These are phyloP conservation scores for Cryoendolithus antarcticus DNA, from an alignment of 2,329 filamentous ascomycete genomes.

Conservation along the genomic window DNA sequence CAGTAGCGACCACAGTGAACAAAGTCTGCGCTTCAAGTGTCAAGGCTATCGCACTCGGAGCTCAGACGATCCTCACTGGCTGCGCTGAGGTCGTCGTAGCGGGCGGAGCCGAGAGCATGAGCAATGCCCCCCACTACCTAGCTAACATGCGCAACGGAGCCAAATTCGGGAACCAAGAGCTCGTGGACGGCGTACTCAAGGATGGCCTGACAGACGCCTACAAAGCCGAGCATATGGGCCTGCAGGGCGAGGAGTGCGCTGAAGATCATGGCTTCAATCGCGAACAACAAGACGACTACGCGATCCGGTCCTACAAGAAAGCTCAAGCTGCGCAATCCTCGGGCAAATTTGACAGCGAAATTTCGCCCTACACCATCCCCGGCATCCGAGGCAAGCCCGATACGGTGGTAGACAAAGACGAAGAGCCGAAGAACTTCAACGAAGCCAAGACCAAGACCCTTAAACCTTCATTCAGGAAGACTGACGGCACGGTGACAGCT, in stretches of 20 bases:
- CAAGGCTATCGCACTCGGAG: conserved; percentile 88
- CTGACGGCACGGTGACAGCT: conserved; percentile 75
- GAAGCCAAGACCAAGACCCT: conserved; percentile 38
- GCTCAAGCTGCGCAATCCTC: conserved; percentile 74
- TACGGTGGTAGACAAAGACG: conserved; percentile 69
- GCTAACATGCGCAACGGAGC: conserved; percentile 72
- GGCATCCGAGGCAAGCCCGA: conserved; percentile 84
- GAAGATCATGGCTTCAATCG: conserved; percentile 68
- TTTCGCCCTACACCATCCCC: conserved; percentile 75
- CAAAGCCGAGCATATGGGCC: conserved; percentile 93
- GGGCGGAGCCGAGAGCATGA: conserved; percentile 96
- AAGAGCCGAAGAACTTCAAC: conserved; percentile 82
- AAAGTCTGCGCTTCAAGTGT: conserved; percentile 95
- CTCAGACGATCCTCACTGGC: conserved; percentile 95
- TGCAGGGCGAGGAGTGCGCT: conserved; percentile 85
- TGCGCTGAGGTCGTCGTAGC: conserved; percentile 88
- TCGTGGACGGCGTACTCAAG: conserved; percentile 85
- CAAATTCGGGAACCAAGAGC: conserved; percentile 84
- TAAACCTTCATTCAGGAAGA: conserved; percentile 66
- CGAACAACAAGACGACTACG: conserved; percentile 87
- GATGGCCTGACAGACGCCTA: conserved; percentile 92
- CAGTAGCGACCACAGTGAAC: conserved; percentile 88
- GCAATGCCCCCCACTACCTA: conserved; percentile 92
- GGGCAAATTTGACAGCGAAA: conserved; percentile 74
- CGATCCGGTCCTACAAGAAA: conserved; percentile 88